Conservation (phyloP, 768 basidiomycete genomes). For the Boletus insuetus region DNA sequence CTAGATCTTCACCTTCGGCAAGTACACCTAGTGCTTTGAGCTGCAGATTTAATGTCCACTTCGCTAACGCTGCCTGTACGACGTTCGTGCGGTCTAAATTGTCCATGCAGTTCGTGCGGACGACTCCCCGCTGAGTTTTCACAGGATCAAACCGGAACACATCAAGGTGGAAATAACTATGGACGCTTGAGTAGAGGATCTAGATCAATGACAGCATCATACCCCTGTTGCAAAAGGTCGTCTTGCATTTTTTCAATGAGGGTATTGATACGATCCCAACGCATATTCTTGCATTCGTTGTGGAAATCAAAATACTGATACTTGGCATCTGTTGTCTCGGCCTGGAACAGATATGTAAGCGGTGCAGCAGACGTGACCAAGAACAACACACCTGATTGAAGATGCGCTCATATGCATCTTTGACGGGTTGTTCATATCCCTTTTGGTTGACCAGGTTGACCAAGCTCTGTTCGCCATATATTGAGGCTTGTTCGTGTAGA, state of each 20-base stretch:
- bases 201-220: neutral
- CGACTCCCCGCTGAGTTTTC: constrained; percentile 66
- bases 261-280: constrained; percentile 88
- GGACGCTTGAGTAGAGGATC: constrained; percentile 5
- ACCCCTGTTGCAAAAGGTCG: constrained; percentile 71
- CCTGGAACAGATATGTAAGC: constrained; percentile 34
- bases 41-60: constrained; percentile 78
- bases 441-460: constrained; percentile 94
- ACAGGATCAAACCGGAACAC: constrained; percentile 44
- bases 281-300: constrained; percentile 89
- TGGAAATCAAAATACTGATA: constrained; percentile 99
- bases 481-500: constrained; percentile 63
- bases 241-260: constrained; percentile 75
- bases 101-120: constrained; percentile 98
- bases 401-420: constrained; percentile 89
- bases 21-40: constrained; percentile 73
- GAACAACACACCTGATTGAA: constrained; percentile 52
- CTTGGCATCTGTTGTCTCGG: constrained; percentile 62
- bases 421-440: constrained; percentile 89
- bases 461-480: constrained; percentile 76
- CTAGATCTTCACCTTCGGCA: constrained; percentile 65
- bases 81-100: constrained; percentile 96
- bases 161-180: constrained; percentile 78
- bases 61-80: constrained; percentile 87
- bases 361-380: neutral